phyloP scores from a whole-genome alignment of 192 early-diverging fungal species.

The Coemansia sp. region DNA sequence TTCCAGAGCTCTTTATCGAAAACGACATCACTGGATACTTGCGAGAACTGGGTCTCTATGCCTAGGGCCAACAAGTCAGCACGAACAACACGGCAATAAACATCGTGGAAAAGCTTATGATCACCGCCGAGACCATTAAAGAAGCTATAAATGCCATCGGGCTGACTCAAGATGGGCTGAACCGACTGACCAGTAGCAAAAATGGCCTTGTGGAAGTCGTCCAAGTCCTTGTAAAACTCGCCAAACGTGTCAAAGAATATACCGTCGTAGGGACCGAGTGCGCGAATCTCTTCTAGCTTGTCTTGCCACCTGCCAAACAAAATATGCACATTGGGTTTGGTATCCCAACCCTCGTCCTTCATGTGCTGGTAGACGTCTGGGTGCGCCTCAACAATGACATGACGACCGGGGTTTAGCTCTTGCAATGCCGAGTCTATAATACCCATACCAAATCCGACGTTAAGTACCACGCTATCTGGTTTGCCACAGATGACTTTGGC shows the following conservation, averaged over 20 bases:
- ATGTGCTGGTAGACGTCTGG: slow-evolving; percentile 94
- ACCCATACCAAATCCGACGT: slow-evolving; percentile 84
- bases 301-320: slow-evolving; percentile 95
- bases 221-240: slow-evolving; percentile 90
- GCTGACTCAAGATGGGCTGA: slow-evolving; percentile 69
- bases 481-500: slow-evolving; percentile 73
- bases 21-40: slow-evolving; percentile 73
- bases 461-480: slow-evolving; percentile 35
- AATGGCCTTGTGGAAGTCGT: slow-evolving; percentile 67
- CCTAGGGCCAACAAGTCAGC: slow-evolving; percentile 82
- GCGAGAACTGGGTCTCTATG: slow-evolving; percentile 71
- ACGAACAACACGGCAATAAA: slow-evolving; percentile 84
- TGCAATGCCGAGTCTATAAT: slow-evolving; percentile 87
- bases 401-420: slow-evolving; percentile 65
- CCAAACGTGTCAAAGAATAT: slow-evolving; percentile 97
- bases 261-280: slow-evolving; percentile 75
- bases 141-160: slow-evolving; percentile 86
- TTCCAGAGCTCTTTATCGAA: slow-evolving; percentile 87
- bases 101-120: slow-evolving; percentile 96
- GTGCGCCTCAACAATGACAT: slow-evolving; percentile 97
- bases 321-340: slow-evolving; percentile 79
- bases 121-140: slow-evolving; percentile 95
- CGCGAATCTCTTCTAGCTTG: slow-evolving; percentile 68
- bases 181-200: slow-evolving; percentile 26
- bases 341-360: slow-evolving; percentile 82